These are phyloP conservation scores for Trifolium pratense DNA, from an alignment of 306 rosid genomes.

Conservation along the genomic window DNA sequence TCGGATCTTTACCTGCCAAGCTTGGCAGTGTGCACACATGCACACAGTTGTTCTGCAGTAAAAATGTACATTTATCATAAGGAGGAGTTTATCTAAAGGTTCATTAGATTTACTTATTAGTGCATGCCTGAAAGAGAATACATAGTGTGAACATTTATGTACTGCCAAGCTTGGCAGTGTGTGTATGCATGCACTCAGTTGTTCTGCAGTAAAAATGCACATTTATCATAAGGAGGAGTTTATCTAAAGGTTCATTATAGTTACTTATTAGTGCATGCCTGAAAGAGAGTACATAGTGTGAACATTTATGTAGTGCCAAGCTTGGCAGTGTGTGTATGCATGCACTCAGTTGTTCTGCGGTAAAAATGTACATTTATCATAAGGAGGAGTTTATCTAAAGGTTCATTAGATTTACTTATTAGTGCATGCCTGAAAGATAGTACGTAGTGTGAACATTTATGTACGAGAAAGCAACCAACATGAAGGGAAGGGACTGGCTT, in stretches of 20 bases:
- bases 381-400: constrained; percentile 8
- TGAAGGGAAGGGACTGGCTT: neutral
- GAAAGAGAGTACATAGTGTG: neutral
- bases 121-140: constrained; percentile 4
- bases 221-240: constrained; percentile 31
- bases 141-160: neutral
- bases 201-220: neutral
- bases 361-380: constrained; percentile 15
- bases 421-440: constrained; percentile 14
- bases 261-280: constrained; percentile 18
- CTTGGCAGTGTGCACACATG: neutral
- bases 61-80: constrained; percentile 11
- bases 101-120: constrained; percentile 9
- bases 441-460: neutral
- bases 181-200: neutral
- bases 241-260: neutral
- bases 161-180: neutral
- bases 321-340: neutral
- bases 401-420: constrained; percentile 8
- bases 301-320: neutral
- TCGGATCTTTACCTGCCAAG: neutral
- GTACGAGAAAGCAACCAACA: constrained; percentile 7
- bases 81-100: constrained; percentile 9
- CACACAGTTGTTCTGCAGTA: neutral
- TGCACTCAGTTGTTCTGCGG: neutral